Base-by-base conservation (phyloP, 2,329 filamentous ascomycete genomes). In the Paracoccidioides brasiliensis region DNA sequence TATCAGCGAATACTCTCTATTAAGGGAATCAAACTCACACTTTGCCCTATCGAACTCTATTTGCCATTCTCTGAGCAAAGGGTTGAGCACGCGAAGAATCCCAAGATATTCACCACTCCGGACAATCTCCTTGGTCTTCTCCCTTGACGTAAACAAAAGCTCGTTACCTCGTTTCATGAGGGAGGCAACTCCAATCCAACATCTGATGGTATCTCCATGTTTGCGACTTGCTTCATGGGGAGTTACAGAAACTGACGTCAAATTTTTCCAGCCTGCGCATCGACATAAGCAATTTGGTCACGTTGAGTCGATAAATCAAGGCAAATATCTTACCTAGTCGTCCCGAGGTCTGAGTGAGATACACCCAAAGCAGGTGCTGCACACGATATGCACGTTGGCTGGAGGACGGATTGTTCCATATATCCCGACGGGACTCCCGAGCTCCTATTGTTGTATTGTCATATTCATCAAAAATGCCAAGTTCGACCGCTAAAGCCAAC, bases 111-210 rank as follows among this genome's bases (percentile, higher is more conserved):
- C 81, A 33, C 87, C 88, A 50, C 80, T 86, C 64, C 87, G 84
- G 66, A 94, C 89, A 61, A 95, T 83, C 43, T 87, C 83, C 7
- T 86, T 85, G 0, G 90, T 95, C 66, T 86, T 83, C 57, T 88
- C 83, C 55, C 87, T 81, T 28, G 88, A 90, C 38, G 82, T 80
- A 71, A 95, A 95, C 5, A 95, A 76, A 61, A 83, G 82, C 64
- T 90, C 82, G 63, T 95, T 95, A 37, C 87, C 88, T 61, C 83
- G 76, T 63, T 93, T 84, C 86, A 95, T 93, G 54, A 88, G 80
- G 60, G 87, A 84, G 63, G 88, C 91, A 64, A 95, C 87, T 41
- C 88, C 85, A 0, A 88, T 83, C 90, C 90, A 95, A 68, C 51
- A 79, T 74, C 22, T 72, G 67, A 63, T 80, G 74, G 58, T 64